Conservation (phyloP, 1,284 basidiomycete species). For the Retiboletus fuscus region DNA sequence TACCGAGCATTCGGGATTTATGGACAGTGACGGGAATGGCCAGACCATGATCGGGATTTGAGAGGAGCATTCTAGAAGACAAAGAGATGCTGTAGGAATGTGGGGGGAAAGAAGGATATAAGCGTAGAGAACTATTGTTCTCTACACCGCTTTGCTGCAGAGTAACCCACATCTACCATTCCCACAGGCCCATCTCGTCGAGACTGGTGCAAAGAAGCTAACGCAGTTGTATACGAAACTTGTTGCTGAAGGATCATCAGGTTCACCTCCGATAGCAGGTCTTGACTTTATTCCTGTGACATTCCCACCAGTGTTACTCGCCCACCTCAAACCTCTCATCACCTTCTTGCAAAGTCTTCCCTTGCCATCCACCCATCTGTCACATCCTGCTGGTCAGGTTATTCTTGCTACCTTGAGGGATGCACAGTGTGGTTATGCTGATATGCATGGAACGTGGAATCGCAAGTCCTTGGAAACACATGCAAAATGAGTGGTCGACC, state of each 20-base stretch:
- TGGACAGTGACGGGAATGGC: too few relatives aligned
- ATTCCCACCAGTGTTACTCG: conserved; percentile 67
- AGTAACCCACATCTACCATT: not conserved
- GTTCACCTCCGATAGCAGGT: conserved; percentile 68
- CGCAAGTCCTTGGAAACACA: conserved; percentile 77
- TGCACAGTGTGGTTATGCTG: conserved; percentile 82
- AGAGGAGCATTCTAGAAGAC: too few relatives aligned
- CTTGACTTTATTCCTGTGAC: conserved; percentile 63
- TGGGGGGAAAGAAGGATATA: too few relatives aligned
- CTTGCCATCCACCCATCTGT: conserved; percentile 79
- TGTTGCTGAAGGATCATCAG: conserved; percentile 83
- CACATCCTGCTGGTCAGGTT: conserved; percentile 75
- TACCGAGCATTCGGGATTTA: too few relatives aligned
- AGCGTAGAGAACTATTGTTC: too few relatives aligned
- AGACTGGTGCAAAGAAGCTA: conserved; percentile 83
- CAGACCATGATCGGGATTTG: too few relatives aligned
- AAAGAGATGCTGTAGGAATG: too few relatives aligned
- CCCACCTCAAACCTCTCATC: conserved; percentile 70
- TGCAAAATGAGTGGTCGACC: conserved; percentile 73
- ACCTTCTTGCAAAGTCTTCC: conserved; percentile 76
- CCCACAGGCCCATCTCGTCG: conserved; percentile 74
- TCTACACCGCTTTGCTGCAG: not conserved
- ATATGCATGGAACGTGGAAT: conserved; percentile 83
- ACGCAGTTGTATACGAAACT: conserved; percentile 82
- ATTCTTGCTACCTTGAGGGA: conserved; percentile 76